Evolutionary conservation across 2,329 filamentous ascomycete genomes (phyloP), one percentile per base, ranked within the genome.

Genomic region (Penicillium sp.): DNA sequence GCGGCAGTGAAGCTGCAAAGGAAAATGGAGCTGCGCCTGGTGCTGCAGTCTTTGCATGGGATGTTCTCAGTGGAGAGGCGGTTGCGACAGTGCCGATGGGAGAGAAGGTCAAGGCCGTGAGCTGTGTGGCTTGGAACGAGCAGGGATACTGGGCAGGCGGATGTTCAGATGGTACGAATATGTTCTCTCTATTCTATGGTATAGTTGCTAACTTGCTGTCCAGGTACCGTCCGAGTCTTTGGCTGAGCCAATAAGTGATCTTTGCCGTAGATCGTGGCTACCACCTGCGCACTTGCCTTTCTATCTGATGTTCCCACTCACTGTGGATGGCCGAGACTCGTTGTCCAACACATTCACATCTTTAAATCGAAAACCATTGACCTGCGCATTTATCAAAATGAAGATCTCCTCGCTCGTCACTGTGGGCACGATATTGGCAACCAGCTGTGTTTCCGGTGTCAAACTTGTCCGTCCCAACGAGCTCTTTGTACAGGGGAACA

Each of bases 51-150:
- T 73, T 75, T 58, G 89, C 84, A 1, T 97, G 92, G 92, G 91
- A 96, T 73, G 75, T 95, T 18, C 69, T 96, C 48, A 87, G 81
- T 5, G 92, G 90, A 1, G 81, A 85, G 48, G 68, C 88, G 45
- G 77, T 83, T 51, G 83, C 87, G 28, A 83, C 77, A 58, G 72
- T 96, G 13, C 61, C 67, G 40, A 69, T 67, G 51, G 74, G 71
- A 4, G 58, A 65, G 20, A 64, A 66, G 6, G 69, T 75, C n/a
- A 74, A 72, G 55, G 74, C 69, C 9, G 73, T 74, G 5, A 76
- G 74, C 55, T 73, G 71, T 55, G 73, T 77, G 44, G 68, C 73
- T n/a, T 76, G 73, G 71, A 76, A 75, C 59, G 71, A 74, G 51
- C 69, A 63, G 41, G 69, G 65, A 7, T 66, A 63, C 46, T 75